Evolutionary conservation across 352 stramenopile genomes (phyloP), one percentile per base, ranked within the genome.

Genomic region (Phytopythium chamaehyphon): DNA sequence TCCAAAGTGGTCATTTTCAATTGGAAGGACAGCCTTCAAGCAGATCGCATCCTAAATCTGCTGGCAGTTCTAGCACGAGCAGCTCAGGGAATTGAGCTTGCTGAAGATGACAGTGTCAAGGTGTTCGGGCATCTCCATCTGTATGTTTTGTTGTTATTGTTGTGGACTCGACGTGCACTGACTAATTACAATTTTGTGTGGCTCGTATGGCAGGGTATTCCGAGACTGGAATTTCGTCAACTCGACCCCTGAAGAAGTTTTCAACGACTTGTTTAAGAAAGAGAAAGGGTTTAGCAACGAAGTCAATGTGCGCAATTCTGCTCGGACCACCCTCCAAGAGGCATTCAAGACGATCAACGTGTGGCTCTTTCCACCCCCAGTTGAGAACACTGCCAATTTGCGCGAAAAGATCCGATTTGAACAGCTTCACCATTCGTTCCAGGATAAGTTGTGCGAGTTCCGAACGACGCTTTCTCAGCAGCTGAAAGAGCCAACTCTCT

Each of bases 1-100:
- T 94, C 84, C 21, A 94, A 94, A 49, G 82, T 83, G 0, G 84
- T 94, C 35, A 63, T 94, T n/a, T 94, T 94, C 57, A 94, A 94
- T 62, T 94, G 84, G 84, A 94, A 94, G 56, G 84, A 95, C 57
- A 90, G 80, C 68, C 54, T 95, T 1, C 82, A 95, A 43, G 76
- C 81, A 1, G 84, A 95, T 23, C 81, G 84, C 18, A 95, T 95
- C 55, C 65, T 95, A 19, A 95, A 95, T 26, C 26, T 95, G 31
- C 61, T 95, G 28, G 84, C 82, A 0, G 84, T 95, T 3, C 56
- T 95, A 3, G 77, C 84, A 5, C 76, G 83, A 40, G 84, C 84
- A 14, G 84, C 84, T 0, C 82, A 93, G 49, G 83, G 83, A 11
- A 88, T 95, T 51, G 84, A 95, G 35, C 63, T 93, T 2, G 66